Conservation (phyloP, 140 eudicot species). For the Erigeron philadelphicus region DNA sequence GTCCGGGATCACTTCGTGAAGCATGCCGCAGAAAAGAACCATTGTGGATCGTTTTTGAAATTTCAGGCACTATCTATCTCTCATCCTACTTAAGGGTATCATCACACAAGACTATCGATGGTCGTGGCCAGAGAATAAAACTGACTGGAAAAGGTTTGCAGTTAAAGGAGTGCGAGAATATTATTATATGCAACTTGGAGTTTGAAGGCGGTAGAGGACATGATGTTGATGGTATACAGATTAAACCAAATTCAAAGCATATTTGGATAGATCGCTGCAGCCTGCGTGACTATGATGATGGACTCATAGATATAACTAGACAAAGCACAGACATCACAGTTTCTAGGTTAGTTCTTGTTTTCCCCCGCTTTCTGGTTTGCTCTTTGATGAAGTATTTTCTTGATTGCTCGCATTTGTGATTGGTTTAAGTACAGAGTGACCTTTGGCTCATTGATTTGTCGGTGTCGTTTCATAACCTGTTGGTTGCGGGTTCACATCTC, state of each 20-base stretch:
- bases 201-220: conserved; percentile 86
- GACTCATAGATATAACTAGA: conserved; percentile 81
- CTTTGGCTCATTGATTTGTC: too few relatives aligned
- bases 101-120: conserved; percentile 79
- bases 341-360: conserved; percentile 47
- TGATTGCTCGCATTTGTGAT: not conserved
- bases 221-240: conserved; percentile 89
- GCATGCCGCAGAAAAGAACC: conserved; percentile 81
- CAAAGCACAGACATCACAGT: conserved; percentile 74
- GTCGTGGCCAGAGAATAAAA: conserved; percentile 69
- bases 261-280: conserved; percentile 93
- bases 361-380: not conserved
- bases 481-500: too few relatives aligned
- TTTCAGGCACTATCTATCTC: conserved; percentile 71
- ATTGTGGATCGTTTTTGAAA: conserved; percentile 68
- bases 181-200: conserved; percentile 73
- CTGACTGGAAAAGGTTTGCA: conserved; percentile 69
- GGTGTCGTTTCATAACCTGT: too few relatives aligned
- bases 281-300: conserved; percentile 78
- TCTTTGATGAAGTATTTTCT: not conserved
- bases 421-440: too few relatives aligned
- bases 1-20: conserved; percentile 87
- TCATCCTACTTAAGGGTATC: conserved; percentile 64
- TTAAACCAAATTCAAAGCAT: conserved; percentile 76
- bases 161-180: conserved; percentile 73